Conservation (phyloP, 2,329 filamentous ascomycete genomes). For the Epichloe typhina region DNA sequence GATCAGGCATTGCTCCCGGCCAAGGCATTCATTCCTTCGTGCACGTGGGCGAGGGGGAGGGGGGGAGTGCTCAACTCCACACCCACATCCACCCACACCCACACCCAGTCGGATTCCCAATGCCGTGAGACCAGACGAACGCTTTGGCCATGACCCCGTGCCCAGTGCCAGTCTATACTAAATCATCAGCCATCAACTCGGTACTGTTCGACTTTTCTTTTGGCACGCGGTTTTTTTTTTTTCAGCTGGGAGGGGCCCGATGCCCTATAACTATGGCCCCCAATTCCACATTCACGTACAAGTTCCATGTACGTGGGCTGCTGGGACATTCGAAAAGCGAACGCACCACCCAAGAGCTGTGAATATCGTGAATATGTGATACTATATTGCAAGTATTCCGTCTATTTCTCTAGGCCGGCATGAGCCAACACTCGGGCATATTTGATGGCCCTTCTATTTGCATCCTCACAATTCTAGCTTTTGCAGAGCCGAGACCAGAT, state of each 20-base stretch:
- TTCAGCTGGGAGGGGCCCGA: no score
- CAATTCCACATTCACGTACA: constrained; percentile 44
- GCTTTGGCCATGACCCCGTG: no score
- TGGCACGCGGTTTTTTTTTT: no score
- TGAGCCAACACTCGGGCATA: not conserved
- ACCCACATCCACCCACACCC: no score
- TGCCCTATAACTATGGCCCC: no score
- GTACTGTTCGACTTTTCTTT: no score
- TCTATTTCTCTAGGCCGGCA: constrained; percentile 1
- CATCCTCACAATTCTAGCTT: not conserved
- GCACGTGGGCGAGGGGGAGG: not conserved
- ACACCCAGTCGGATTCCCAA: not conserved
- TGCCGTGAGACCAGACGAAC: no score
- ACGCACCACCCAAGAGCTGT: constrained; percentile 10
- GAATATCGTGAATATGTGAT: not conserved
- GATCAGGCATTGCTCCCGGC: no score
- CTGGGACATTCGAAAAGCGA: constrained; percentile 46
- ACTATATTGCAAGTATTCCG: not conserved
- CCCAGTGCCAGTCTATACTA: no score
- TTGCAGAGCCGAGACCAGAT: not conserved
- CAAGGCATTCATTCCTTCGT: not conserved
- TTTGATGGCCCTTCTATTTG: not conserved
- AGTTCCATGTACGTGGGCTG: constrained; percentile 52
- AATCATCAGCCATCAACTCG: no score
- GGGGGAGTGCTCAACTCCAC: not conserved